Evolutionary conservation across 805 yeast genomes (phyloP), one percentile per base, ranked within the genome.

Genomic region (Kuraishia molischiana): DNA sequence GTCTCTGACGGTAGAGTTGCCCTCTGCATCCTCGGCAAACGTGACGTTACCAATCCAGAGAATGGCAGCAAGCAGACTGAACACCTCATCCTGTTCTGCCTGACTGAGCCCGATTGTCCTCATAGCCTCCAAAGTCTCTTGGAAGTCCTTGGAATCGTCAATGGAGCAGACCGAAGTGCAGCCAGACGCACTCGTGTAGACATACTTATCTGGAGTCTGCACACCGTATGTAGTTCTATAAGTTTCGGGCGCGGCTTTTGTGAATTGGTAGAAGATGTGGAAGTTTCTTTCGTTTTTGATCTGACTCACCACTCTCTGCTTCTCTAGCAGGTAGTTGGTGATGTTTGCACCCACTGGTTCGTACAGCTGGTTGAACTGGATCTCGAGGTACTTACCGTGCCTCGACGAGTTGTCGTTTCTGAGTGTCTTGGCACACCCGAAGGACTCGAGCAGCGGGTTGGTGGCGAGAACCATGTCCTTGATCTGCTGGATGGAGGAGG

Each of bases 401-500:
- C 96, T 73, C 8, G 95, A 85, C 18, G 92, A 82, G 59, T 86
- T 86, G 62, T 86, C 82, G 56, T 86, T 86, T 53, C 95, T 72
- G 47, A 86, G 66, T 0, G 96, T 86, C 57, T 86, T 86, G 19
- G 96, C 95, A 69, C 95, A 86, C 15, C 96, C 96, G 57, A 86
- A 85, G 0, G 94, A 79, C 58, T 86, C 96, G 49, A 86, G 69
- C 41, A 86, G 66, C 4, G 96, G 96, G 56, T 92, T 92, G 2
- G 98, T 92, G 14, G 99, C 98, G 46, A 92, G 68, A 9, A 92
- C 97, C 94, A 92, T 92, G 53, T 92, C 97, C 58, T 89, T 92
- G 60, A 90, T 89, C 52, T 77, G 79, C 44, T 83, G 77, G 51
- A 92, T 90, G 14, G 76, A 74, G n/a, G 67, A 68, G 24, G 82